Percentiles rank a stretch among this genome's conserved stretches.
Conservation (phyloP, 306 rosid genomes). For the Fragaria vesca region DNA sequence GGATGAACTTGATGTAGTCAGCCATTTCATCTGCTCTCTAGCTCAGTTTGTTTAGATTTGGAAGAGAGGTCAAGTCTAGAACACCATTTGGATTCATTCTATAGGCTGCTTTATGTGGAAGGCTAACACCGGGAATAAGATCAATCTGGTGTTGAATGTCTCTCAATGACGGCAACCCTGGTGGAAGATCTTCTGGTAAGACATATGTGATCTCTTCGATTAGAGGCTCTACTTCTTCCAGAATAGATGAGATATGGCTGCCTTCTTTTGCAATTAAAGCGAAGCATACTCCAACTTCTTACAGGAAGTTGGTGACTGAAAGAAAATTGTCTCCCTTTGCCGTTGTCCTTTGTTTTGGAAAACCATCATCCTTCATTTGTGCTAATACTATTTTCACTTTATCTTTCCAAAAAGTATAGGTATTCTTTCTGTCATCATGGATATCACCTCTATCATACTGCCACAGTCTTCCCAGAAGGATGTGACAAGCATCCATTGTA, state of each 20-base stretch:
- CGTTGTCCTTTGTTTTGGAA: background rate
- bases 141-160: background rate
- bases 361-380: background rate
- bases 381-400: background rate
- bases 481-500: background rate
- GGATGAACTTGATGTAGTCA: too few species aligned
- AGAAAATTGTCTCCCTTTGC: background rate
- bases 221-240: background rate
- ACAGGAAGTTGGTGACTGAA: background rate
- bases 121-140: background rate
- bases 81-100: background rate
- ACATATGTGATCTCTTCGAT: background rate
- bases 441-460: background rate
- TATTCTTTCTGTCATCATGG: background rate
- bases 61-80: too few species aligned
- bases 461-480: background rate
- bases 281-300: background rate
- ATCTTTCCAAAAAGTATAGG: background rate
- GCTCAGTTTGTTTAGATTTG: too few species aligned
- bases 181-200: background rate
- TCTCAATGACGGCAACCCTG: background rate
- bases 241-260: background rate
- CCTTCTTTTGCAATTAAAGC: background rate
- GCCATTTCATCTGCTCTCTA: too few species aligned
- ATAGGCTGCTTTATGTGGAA: background rate